Percentiles rank a stretch among this genome's conserved stretches.
These are phyloP conservation scores for Tranzscheliella williamsii DNA, from an alignment of 1,284 basidiomycete genomes.

Conservation along the genomic window DNA sequence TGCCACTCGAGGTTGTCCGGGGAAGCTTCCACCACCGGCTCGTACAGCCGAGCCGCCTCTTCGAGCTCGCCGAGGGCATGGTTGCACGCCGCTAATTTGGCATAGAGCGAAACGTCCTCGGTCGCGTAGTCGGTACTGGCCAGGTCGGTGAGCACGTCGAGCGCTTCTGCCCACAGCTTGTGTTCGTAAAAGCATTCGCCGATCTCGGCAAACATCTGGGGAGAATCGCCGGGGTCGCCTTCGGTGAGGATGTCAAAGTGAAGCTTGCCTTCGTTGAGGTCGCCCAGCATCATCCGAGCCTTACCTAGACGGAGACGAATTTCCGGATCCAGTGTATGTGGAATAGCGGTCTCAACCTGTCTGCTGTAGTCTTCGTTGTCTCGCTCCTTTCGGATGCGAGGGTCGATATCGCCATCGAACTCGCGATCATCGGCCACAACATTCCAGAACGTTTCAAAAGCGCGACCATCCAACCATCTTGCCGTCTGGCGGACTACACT, in stretches of 20 bases:
- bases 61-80: slow-evolving; percentile 40
- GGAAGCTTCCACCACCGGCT: slow-evolving; percentile 73
- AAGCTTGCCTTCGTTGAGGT: slow-evolving; percentile 77
- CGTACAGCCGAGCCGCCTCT: slow-evolving; percentile 43
- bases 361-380: slow-evolving; percentile 54
- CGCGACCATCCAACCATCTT: slow-evolving; percentile 84
- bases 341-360: slow-evolving; percentile 59
- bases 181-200: slow-evolving; percentile 51
- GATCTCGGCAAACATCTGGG: slow-evolving; percentile 45
- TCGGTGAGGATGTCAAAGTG: slow-evolving; percentile 50
- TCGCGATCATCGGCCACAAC: slow-evolving; percentile 76
- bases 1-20: slow-evolving; percentile 71
- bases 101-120: slow-evolving; percentile 41
- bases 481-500: slow-evolving; percentile 75
- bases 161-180: slow-evolving; percentile 44
- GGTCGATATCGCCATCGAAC: slow-evolving; percentile 67
- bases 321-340: slow-evolving; percentile 75
- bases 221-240: slow-evolving; percentile 32
- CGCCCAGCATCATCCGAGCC: slow-evolving; percentile 78
- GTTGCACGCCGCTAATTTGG: slow-evolving; percentile 50
- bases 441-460: slow-evolving; percentile 77
- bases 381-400: slow-evolving; percentile 28
- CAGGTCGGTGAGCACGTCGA: slow-evolving; percentile 40
- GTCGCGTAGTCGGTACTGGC: slow-evolving; percentile 21
- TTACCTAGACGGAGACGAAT: slow-evolving; percentile 84